phyloP scores from a whole-genome alignment of 768 basidiomycete species.

The Macrocybe gigantea region DNA sequence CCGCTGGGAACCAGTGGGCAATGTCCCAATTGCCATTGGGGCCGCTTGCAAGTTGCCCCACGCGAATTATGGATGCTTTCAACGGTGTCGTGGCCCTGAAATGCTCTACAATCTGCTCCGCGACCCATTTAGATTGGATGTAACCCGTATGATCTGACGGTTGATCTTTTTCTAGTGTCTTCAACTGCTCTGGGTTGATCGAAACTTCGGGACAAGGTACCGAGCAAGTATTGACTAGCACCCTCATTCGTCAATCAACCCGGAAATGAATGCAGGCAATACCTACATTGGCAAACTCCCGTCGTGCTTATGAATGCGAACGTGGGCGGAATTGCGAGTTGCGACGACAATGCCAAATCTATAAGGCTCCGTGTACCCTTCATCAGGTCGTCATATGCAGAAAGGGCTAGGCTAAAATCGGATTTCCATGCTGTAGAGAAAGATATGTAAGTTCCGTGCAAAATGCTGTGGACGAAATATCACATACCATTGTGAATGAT shows the following conservation, averaged over 20 bases:
- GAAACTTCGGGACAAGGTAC: too few species aligned
- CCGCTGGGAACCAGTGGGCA: constrained; percentile 29
- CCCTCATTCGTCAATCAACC: too few species aligned
- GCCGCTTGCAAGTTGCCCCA: constrained; percentile 31
- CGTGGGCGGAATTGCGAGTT: constrained; percentile 15
- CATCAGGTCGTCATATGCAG: constrained; percentile 38
- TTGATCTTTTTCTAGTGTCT: too few species aligned
- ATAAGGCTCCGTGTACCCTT: constrained; percentile 33
- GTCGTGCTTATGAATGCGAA: constrained; percentile 35
- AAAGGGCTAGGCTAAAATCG: constrained; percentile 39
- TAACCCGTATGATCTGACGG: constrained; percentile 13
- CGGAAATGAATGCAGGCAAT: too few species aligned
- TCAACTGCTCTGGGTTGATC: too few species aligned
- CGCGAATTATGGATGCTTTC: constrained; percentile 20
- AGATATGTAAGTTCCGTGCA: not conserved
- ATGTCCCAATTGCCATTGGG: constrained; percentile 30
- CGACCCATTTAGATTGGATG: constrained; percentile 36
- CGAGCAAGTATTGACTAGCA: too few species aligned
- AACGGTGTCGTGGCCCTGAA: constrained; percentile 12
- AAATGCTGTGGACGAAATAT: not conserved
- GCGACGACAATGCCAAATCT: constrained; percentile 29
- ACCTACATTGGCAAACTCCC: constrained; percentile 21
- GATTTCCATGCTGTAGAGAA: constrained; percentile 34
- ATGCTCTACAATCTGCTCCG: constrained; percentile 27
- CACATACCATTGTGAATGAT: constrained; percentile 7